phyloP scores from a whole-genome alignment of 148 eudicot species.

The Rhododendron molle region DNA sequence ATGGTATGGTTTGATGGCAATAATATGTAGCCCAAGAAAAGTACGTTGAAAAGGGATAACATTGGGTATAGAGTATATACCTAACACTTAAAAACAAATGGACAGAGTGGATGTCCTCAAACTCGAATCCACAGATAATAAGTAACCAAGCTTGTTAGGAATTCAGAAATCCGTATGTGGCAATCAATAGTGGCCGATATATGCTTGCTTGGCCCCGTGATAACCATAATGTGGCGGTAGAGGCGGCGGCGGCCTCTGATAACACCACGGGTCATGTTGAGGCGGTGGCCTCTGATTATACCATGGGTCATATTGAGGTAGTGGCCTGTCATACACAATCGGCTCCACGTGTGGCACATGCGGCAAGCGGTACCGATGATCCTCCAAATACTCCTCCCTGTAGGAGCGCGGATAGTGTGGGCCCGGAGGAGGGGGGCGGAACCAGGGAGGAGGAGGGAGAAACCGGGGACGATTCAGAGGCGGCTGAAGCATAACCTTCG shows the following conservation, averaged over 20 bases:
- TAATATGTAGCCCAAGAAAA: neutral
- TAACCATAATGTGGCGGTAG: neutral
- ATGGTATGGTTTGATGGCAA: neutral
- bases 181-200: neutral
- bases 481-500: neutral
- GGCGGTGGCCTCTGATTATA: neutral
- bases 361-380: neutral
- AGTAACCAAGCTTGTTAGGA: neutral
- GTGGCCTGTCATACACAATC: constrained; percentile 1
- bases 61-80: neutral
- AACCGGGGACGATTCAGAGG: neutral
- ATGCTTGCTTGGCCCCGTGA: neutral
- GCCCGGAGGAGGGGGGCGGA: neutral
- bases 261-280: neutral
- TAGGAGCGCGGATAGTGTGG: neutral
- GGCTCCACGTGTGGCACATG: neutral
- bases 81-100: neutral
- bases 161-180: neutral
- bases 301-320: constrained; percentile 2
- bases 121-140: neutral
- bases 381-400: neutral
- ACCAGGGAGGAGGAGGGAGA: neutral
- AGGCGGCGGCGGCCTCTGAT: neutral
- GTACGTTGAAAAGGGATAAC: neutral
- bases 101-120: neutral